Evolutionary conservation across 1,284 basidiomycete species (phyloP).

Genomic region (Coniferiporia sulphurascens): DNA sequence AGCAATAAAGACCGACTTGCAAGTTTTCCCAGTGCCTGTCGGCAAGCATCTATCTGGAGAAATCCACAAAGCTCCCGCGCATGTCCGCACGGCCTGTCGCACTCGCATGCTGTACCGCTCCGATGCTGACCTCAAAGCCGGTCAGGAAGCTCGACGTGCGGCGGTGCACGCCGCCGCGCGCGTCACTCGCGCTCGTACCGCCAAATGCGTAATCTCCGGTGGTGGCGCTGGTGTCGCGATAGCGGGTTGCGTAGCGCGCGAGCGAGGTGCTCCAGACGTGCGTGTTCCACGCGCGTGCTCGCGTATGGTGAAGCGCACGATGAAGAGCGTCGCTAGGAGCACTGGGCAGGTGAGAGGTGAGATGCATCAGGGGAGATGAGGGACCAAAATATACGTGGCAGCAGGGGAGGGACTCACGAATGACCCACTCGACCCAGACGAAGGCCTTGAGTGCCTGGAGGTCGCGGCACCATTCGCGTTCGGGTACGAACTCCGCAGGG

Average conservation of each 20-base stretch:
- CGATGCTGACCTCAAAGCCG: not conserved
- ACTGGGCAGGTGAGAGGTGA: constrained; percentile 36
- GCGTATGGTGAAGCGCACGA: constrained; percentile 38
- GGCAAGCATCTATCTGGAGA: not conserved
- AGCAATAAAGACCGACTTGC: not conserved
- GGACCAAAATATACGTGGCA: not conserved
- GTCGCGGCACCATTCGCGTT: constrained; percentile 48
- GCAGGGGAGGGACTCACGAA: constrained; percentile 35
- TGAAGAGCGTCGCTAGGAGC: constrained; percentile 36
- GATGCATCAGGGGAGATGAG: not conserved
- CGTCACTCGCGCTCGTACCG: not conserved
- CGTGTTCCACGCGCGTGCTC: constrained; percentile 40
- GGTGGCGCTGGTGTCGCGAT: not conserved
- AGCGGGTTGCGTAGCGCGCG: constrained; percentile 35
- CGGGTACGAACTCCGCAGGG: constrained; percentile 44
- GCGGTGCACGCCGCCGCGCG: constrained; percentile 9
- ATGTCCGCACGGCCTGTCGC: not conserved
- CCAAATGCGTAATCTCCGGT: not conserved
- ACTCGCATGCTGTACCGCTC: not conserved
- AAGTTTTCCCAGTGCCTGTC: not conserved
- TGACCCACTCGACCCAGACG: constrained; percentile 53
- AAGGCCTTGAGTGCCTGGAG: constrained; percentile 50
- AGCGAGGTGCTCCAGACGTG: constrained; percentile 49
- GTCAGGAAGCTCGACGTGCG: constrained; percentile 13
- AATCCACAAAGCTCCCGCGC: not conserved